Base-by-base conservation (phyloP, 495 filamentous ascomycete genomes). In the Aspergillus conjunctus region DNA sequence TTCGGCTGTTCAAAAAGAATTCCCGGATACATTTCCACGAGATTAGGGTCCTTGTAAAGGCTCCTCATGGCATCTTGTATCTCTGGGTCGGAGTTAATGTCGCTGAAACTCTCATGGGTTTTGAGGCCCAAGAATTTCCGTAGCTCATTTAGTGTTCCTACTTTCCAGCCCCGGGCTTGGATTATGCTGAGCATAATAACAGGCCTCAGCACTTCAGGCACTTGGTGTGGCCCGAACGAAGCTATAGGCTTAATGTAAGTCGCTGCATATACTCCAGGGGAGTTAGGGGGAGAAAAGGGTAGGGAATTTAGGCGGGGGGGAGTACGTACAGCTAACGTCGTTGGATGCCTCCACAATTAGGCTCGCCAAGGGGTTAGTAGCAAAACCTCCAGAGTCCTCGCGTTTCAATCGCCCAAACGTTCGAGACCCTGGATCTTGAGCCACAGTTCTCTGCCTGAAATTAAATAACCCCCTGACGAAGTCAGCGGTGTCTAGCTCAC, bases 151-250 rank as follows among this genome's bases (percentile, higher is more conserved):
- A 93, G 73, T 3, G 87, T 82, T 0, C 85, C 85, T 4, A 89
- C 67, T 56, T 87, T 85, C 90, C 90, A 92, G 26, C 82, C 77
- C 15, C 90, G 81, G 7, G 85, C 84, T 63, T 91, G 87, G 52
- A 88, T 76, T 55, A 93, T 92, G 30, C 90, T 89, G 0, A 91
- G 73, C 46, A 92, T 87, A 69, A 92, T 90, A 17, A 93, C 77
- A 1, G 84, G 78, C 31, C 82, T 80, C 81, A 93, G 77, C 22
- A 85, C 79, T n/a, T 73, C 71, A 0, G 90, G 90, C 0, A 91
- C 84, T 53, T 86, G 87, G 14, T 84, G 81, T 1, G 84, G 85
- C 5, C 90, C 90, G 60, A 82, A 84, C 15, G 32, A n/a, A n/a
- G n/a, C n/a, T n/a, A n/a, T n/a, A n/a, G n/a, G n/a, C 83, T 60